These are phyloP conservation scores for Torulaspora delbrueckii DNA, from an alignment of 805 yeast species.

Conservation along the genomic window DNA sequence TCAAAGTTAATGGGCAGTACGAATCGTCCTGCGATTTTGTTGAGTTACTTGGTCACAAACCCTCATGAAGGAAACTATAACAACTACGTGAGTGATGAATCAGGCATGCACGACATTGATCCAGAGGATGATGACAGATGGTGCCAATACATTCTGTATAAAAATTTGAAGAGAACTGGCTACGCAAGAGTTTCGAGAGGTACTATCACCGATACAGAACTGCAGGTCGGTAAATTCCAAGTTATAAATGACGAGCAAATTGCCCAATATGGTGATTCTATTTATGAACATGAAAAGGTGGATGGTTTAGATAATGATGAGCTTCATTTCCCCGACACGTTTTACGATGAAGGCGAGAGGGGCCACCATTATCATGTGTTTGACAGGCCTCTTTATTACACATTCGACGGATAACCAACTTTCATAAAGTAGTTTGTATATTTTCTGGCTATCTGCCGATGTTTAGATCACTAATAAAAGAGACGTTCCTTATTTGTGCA, in stretches of 20 bases:
- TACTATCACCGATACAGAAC: slow-evolving; percentile 93
- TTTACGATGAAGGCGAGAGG: slow-evolving; percentile 86
- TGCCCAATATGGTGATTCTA: slow-evolving; percentile 32
- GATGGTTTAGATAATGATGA: slow-evolving; percentile 49
- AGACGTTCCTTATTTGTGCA: background rate
- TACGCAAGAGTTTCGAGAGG: slow-evolving; percentile 92
- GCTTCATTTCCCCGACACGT: slow-evolving; percentile 69
- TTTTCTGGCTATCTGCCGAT: background rate
- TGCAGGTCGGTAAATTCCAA: slow-evolving; percentile 90
- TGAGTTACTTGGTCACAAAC: slow-evolving; percentile 85
- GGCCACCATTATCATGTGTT: slow-evolving; percentile 94
- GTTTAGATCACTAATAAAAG: background rate
- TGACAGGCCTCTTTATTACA: slow-evolving; percentile 82
- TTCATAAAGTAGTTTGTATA: slow-evolving; percentile 14
- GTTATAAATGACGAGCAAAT: slow-evolving; percentile 39
- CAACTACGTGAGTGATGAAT: slow-evolving; percentile 76
- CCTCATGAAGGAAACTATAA: slow-evolving; percentile 89
- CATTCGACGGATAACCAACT: background rate
- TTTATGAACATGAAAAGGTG: slow-evolving; percentile 54
- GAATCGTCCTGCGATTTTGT: slow-evolving; percentile 75
- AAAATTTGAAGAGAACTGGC: slow-evolving; percentile 79
- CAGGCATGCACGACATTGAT: slow-evolving; percentile 92
- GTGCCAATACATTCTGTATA: slow-evolving; percentile 94
- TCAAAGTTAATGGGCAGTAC: slow-evolving; percentile 75
- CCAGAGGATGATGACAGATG: slow-evolving; percentile 93